phyloP scores from a whole-genome alignment of 768 basidiomycete species.

The Paxillus rubicundulus region DNA sequence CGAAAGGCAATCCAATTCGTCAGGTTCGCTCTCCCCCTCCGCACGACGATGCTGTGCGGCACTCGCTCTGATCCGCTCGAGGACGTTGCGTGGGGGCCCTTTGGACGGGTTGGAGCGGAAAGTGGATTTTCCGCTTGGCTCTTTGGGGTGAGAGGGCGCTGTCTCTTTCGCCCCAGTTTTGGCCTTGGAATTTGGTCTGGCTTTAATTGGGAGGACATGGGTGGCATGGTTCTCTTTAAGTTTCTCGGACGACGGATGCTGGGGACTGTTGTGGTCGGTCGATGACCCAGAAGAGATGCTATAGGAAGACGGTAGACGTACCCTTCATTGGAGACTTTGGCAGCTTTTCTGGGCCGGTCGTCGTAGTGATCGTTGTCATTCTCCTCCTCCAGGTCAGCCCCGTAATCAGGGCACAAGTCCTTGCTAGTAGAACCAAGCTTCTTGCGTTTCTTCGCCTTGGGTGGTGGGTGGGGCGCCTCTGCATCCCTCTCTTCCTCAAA shows the following conservation, averaged over 20 bases:
- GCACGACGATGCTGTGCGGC: slow-evolving; percentile 15
- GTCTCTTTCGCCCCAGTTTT: not conserved
- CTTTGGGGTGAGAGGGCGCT: not conserved
- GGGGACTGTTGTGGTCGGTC: slow-evolving; percentile 3
- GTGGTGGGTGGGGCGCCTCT: not conserved
- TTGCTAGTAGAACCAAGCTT: not conserved
- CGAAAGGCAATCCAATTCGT: slow-evolving; percentile 47
- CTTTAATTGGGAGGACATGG: slow-evolving; percentile 1
- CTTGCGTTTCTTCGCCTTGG: slow-evolving; percentile 14
- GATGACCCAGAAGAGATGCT: not conserved
- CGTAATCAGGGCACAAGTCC: not conserved
- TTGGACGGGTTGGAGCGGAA: slow-evolving; percentile 17
- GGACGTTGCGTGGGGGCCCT: slow-evolving; percentile 40
- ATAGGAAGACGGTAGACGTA: slow-evolving; percentile 3
- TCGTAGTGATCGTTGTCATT: slow-evolving; percentile 19
- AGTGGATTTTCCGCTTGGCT: not conserved
- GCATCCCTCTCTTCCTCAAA: not conserved
- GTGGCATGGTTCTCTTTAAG: slow-evolving; percentile 34
- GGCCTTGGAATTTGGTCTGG: not conserved
- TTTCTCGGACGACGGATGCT: slow-evolving; percentile 24
- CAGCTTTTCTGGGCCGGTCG: slow-evolving; percentile 22
- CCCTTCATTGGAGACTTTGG: slow-evolving; percentile 14
- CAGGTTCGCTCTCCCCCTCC: slow-evolving; percentile 37
- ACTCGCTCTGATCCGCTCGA: slow-evolving; percentile 37
- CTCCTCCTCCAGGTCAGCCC: slow-evolving; percentile 7